Percentiles rank a stretch among this genome's conserved stretches.
Conservation (phyloP, 208 protist species). For the Trypanosoma boissoni region DNA sequence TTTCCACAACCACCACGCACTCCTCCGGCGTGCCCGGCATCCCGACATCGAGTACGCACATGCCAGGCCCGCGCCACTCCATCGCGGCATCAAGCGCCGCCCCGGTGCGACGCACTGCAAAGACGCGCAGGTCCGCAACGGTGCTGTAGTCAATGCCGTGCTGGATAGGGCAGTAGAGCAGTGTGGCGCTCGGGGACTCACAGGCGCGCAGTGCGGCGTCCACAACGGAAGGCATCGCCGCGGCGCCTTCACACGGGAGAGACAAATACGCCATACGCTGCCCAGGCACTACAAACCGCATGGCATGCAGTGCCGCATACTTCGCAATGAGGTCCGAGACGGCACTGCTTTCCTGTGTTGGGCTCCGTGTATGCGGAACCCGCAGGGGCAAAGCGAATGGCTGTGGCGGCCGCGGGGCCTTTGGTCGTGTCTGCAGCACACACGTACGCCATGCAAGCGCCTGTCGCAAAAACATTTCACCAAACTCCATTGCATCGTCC, state of each 20-base stretch:
- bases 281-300: conserved; percentile 13
- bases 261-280: conserved; percentile 19
- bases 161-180: conserved; percentile 55
- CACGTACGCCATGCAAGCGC: conserved; percentile 9
- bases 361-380: neutral
- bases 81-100: neutral
- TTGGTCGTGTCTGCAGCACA: conserved; percentile 12
- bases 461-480: conserved; percentile 15
- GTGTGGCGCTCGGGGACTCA: too few species aligned
- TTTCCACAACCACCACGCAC: conserved; percentile 38
- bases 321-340: conserved; percentile 1
- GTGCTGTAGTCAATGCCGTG: conserved; percentile 55
- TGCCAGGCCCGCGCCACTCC: neutral
- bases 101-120: conserved; percentile 19
- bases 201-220: neutral
- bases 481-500: conserved; percentile 7
- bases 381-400: neutral
- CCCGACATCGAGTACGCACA: conserved; percentile 17
- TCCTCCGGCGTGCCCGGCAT: neutral
- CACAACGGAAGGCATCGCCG: conserved; percentile 14
- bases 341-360: neutral
- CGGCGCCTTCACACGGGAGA: conserved; percentile 22
- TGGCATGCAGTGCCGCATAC: conserved; percentile 9
- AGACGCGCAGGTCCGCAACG: conserved; percentile 42
- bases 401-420: neutral